Percentiles rank a stretch among this genome's conserved stretches.
These are phyloP conservation scores for Coemansia aciculifera DNA, from an alignment of 192 early-diverging fungal species.

Conservation along the genomic window DNA sequence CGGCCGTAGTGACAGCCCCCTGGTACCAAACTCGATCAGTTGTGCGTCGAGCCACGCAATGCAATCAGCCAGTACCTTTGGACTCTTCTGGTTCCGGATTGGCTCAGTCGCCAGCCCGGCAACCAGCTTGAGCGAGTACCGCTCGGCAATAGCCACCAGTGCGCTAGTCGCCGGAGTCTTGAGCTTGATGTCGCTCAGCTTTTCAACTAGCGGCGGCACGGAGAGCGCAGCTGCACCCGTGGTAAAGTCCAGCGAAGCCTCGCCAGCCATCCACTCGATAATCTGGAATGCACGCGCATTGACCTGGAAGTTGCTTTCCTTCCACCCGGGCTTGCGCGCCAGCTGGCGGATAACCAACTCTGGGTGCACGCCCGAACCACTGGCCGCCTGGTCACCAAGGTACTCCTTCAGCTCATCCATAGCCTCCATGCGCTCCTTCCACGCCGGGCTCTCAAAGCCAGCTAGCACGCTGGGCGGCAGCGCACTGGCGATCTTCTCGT, in stretches of 20 bases:
- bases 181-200: slow-evolving; percentile 93
- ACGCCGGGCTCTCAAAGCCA: slow-evolving; percentile 68
- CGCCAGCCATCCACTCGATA: slow-evolving; percentile 68
- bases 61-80: slow-evolving; percentile 87
- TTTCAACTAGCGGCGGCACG: slow-evolving; percentile 79
- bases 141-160: slow-evolving; percentile 75
- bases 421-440: slow-evolving; percentile 89
- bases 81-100: slow-evolving; percentile 78
- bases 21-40: slow-evolving; percentile 88
- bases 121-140: slow-evolving; percentile 77
- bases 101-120: slow-evolving; percentile 75
- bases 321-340: slow-evolving; percentile 88
- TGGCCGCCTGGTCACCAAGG: slow-evolving; percentile 57
- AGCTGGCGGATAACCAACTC: slow-evolving; percentile 84
- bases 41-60: slow-evolving; percentile 83
- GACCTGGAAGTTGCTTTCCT: slow-evolving; percentile 97
- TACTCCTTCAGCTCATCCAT: slow-evolving; percentile 76
- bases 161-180: slow-evolving; percentile 82
- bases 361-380: slow-evolving; percentile 60
- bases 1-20: slow-evolving; percentile 71
- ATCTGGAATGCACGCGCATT: slow-evolving; percentile 72
- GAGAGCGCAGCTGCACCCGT: slow-evolving; percentile 70
- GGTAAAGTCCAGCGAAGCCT: slow-evolving; percentile 63
- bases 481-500: slow-evolving; percentile 63
- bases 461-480: slow-evolving; percentile 62